Percentiles rank a stretch among this genome's conserved stretches.
Conservation (phyloP, 1,284 basidiomycete species). For the Melampsora larici-populina region DNA sequence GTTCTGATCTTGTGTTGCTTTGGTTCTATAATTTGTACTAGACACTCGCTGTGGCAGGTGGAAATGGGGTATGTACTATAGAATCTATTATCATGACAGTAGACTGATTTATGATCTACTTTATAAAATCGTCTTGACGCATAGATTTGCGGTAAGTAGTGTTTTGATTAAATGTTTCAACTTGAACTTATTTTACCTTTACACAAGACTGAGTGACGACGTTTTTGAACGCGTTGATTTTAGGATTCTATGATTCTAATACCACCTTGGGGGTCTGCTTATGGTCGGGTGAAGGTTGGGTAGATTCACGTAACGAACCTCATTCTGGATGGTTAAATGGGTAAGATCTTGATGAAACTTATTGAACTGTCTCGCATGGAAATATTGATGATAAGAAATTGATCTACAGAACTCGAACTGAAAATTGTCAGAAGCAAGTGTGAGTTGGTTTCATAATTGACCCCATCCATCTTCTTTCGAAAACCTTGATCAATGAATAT, state of each 20-base stretch:
- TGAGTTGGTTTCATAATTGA: background rate
- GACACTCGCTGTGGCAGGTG: background rate
- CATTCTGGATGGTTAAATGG: slow-evolving; percentile 1
- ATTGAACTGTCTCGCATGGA: background rate
- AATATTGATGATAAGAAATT: background rate
- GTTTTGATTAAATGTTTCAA: background rate
- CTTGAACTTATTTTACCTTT: too few relatives aligned
- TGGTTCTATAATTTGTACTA: background rate
- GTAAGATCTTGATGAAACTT: background rate
- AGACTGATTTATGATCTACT: background rate
- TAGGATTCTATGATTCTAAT: background rate
- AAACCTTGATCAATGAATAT: background rate
- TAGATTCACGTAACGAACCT: background rate
- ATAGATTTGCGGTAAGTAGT: background rate
- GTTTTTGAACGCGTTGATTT: background rate
- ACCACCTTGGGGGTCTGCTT: background rate
- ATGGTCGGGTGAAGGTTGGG: background rate
- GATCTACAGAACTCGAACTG: background rate
- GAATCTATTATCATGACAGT: background rate
- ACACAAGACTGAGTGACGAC: background rate
- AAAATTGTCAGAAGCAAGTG: slow-evolving; percentile 1
- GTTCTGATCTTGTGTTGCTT: background rate
- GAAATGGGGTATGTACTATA: background rate
- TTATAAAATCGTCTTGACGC: background rate
- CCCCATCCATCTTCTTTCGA: too few relatives aligned